phyloP scores from a whole-genome alignment of 345 rosid genomes.

The Camelina sativa region DNA sequence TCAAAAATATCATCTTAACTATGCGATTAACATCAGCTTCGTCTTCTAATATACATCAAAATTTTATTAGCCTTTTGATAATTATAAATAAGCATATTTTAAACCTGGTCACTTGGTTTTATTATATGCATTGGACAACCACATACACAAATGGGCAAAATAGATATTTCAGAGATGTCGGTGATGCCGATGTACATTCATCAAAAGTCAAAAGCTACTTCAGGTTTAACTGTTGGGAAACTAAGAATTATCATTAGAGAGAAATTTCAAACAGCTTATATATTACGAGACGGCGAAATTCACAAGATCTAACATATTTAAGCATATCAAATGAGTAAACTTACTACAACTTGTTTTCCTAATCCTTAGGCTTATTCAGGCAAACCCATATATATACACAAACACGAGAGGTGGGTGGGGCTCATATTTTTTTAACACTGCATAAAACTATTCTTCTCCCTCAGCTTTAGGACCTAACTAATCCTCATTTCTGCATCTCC shows the following conservation, averaged over 20 bases:
- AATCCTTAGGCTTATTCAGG: slow-evolving; percentile 28
- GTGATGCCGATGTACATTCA: not conserved
- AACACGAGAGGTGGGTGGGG: not conserved
- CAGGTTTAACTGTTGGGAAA: not conserved
- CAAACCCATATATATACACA: slow-evolving; percentile 29
- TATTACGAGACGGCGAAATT: slow-evolving; percentile 4
- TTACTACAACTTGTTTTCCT: slow-evolving; percentile 33
- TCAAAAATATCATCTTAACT: not conserved
- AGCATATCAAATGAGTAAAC: slow-evolving; percentile 13
- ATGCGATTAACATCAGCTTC: not conserved
- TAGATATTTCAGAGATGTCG: not conserved
- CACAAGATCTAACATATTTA: slow-evolving; percentile 21
- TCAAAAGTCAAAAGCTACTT: not conserved
- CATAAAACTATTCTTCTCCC: slow-evolving; percentile 23
- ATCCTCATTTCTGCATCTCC: slow-evolving; percentile 54
- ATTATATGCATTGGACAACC: not conserved
- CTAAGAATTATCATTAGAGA: slow-evolving; percentile 8
- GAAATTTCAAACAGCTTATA: slow-evolving; percentile 11
- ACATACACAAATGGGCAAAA: not conserved
- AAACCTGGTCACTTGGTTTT: not conserved
- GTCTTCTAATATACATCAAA: not conserved
- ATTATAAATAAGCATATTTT: not conserved
- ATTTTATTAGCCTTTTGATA: not conserved
- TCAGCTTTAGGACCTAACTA: slow-evolving; percentile 35
- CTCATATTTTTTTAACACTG: slow-evolving; percentile 15